Conservation (phyloP, 2,329 filamentous ascomycete genomes). For the Colletotrichum limetticola region DNA sequence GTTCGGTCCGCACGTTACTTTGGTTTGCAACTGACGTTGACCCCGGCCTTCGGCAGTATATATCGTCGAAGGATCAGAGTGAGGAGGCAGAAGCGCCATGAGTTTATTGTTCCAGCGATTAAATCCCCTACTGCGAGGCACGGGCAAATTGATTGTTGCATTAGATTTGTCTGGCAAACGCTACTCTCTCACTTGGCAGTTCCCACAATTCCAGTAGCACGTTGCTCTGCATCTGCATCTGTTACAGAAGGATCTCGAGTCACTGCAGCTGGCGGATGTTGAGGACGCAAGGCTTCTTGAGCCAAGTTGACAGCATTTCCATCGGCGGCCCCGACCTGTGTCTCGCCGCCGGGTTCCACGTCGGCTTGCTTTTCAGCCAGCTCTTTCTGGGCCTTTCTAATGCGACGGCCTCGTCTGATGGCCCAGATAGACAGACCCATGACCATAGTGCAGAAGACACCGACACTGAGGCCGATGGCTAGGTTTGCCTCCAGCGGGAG, state of each 20-base stretch:
- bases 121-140: background rate
- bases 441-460: background rate
- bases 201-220: background rate
- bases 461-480: background rate
- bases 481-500: background rate
- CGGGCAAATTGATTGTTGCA: background rate
- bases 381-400: conserved; percentile 11
- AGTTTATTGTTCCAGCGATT: no score
- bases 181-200: background rate
- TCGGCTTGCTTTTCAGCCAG: conserved; percentile 3
- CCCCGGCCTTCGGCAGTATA: background rate
- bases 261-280: background rate
- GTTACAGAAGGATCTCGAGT: background rate
- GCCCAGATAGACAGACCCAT: conserved; percentile 12
- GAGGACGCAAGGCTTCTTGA: background rate
- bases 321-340: background rate
- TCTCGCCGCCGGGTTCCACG: background rate
- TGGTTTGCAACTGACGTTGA: background rate
- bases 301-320: background rate
- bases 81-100: background rate
- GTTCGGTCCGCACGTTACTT: background rate
- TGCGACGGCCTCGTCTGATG: conserved; percentile 12
- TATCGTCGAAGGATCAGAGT: background rate
- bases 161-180: background rate
- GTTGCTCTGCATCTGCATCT: background rate